phyloP scores from a whole-genome alignment of 148 eudicot species.

The Chenopodium quinoa region DNA sequence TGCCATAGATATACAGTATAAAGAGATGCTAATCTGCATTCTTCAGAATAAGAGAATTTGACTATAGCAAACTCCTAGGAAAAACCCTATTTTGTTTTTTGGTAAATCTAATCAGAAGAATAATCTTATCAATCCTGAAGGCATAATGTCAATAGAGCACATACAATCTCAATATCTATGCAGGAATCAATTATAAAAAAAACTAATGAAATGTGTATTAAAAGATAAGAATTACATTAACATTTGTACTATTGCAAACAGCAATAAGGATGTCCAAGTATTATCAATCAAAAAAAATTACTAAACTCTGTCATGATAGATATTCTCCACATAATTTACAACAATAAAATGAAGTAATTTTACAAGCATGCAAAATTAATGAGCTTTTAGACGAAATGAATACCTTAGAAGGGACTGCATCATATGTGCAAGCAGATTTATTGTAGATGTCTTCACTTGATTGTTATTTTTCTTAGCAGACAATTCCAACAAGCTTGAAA shows the following conservation, averaged over 20 bases:
- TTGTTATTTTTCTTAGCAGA: conserved; percentile 48
- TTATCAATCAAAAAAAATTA: neutral
- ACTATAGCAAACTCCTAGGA: too few relatives aligned
- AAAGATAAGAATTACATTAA: neutral
- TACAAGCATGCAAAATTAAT: neutral
- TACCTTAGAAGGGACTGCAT: conserved; percentile 75
- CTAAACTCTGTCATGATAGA: neutral
- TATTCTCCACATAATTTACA: too few relatives aligned
- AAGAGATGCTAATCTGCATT: too few relatives aligned
- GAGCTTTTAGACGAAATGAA: conserved; percentile 23
- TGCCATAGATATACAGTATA: too few relatives aligned
- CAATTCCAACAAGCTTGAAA: conserved; percentile 62
- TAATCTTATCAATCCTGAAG: too few relatives aligned
- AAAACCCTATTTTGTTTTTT: too few relatives aligned
- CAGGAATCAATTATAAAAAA: neutral
- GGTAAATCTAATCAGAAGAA: too few relatives aligned
- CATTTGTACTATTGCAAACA: neutral
- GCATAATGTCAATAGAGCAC: neutral
- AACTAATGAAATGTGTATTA: too few relatives aligned
- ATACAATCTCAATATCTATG: neutral
- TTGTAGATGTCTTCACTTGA: conserved; percentile 46
- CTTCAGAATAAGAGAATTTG: too few relatives aligned
- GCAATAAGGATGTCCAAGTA: neutral
- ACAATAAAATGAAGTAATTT: neutral
- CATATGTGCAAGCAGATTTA: conserved; percentile 52